phyloP scores from a whole-genome alignment of 108 stramenopile species.

The Mediolabrus comicus region DNA sequence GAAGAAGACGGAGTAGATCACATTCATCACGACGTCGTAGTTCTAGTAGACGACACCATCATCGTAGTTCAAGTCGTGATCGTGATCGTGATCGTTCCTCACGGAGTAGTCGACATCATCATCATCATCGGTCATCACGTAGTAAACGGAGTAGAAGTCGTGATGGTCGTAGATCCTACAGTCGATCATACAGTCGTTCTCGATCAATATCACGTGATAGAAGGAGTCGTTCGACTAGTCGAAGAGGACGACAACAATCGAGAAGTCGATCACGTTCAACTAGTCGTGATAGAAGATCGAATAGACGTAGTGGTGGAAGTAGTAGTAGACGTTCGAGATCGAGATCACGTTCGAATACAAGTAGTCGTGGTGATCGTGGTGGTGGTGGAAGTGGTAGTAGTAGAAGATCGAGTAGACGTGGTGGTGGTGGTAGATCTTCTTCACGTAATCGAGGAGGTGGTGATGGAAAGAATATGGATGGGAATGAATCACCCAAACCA shows the following conservation, averaged over 20 bases:
- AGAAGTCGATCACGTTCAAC: slow-evolving; percentile 5
- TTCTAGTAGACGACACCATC: not conserved
- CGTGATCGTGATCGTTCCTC: not conserved
- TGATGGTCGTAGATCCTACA: not conserved
- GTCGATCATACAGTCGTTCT: not conserved
- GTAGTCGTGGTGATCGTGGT: not conserved
- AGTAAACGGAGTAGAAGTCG: not conserved
- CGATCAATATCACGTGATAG: not conserved
- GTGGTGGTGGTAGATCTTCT: not conserved
- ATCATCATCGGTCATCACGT: not conserved
- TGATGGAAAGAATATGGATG: not conserved
- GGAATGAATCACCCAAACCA: not conserved
- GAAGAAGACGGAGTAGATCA: not conserved
- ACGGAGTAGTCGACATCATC: not conserved
- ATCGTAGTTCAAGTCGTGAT: not conserved
- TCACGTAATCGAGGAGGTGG: not conserved
- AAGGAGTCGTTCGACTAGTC: not conserved
- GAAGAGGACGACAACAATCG: not conserved
- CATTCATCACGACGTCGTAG: not conserved
- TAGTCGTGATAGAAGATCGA: not conserved
- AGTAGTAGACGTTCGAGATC: slow-evolving; percentile 18
- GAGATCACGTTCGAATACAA: slow-evolving; percentile 1
- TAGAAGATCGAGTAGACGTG: not conserved
- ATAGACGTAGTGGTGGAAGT: slow-evolving; percentile 3
- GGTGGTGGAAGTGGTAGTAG: slow-evolving; percentile 4